Percentiles rank a stretch among this genome's conserved stretches.
phyloP scores from a whole-genome alignment of 1,139 yeast genomes.

The Yamadazyma pseudoaaseri region DNA sequence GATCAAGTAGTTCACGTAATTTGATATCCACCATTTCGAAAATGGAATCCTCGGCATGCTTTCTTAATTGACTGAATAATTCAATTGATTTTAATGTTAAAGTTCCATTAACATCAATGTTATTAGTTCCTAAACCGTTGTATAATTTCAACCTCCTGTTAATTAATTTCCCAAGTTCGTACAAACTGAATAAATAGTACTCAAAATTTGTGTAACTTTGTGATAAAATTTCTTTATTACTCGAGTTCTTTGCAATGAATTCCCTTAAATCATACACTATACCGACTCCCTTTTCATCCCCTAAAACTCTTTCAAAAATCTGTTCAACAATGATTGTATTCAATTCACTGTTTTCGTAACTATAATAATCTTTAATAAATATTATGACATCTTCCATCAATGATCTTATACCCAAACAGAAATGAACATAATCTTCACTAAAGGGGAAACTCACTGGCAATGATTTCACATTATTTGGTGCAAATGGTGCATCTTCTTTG shows the following conservation, averaged over 20 bases:
- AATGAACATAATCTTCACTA: slow-evolving; percentile 82
- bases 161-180: slow-evolving; percentile 52
- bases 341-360: slow-evolving; percentile 44
- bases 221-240: slow-evolving; percentile 85
- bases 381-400: slow-evolving; percentile 60
- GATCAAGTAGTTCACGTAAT: slow-evolving; percentile 75
- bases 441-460: slow-evolving; percentile 83
- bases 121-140: slow-evolving; percentile 53
- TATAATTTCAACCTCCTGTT: slow-evolving; percentile 45
- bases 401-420: slow-evolving; percentile 72
- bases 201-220: slow-evolving; percentile 88
- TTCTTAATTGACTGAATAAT: slow-evolving; percentile 60
- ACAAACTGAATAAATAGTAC: slow-evolving; percentile 66
- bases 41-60: slow-evolving; percentile 76
- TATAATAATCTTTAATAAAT: slow-evolving; percentile 68
- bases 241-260: slow-evolving; percentile 57
- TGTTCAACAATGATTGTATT: slow-evolving; percentile 51
- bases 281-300: slow-evolving; percentile 48
- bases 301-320: slow-evolving; percentile 68
- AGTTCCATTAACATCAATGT: slow-evolving; percentile 38
- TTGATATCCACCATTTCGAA: slow-evolving; percentile 79
- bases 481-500: slow-evolving; percentile 48
- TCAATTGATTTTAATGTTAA: slow-evolving; percentile 43
- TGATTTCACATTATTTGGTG: slow-evolving; percentile 31
- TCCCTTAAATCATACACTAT: slow-evolving; percentile 66